Evolutionary conservation across 164 flowering plant genomes (phyloP).

Genomic region (Nelumbo lutea): DNA sequence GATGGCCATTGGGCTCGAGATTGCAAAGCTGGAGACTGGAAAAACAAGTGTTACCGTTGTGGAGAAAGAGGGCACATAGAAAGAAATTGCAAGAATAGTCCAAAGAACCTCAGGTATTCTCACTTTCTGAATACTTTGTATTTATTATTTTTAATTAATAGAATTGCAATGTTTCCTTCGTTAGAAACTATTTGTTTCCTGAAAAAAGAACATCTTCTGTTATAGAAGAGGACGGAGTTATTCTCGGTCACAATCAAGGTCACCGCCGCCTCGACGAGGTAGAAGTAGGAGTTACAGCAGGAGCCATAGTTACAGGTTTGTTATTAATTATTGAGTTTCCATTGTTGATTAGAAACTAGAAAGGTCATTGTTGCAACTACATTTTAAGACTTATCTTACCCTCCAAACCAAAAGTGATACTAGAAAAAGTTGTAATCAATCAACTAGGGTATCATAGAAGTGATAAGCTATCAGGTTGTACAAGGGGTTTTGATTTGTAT

Average conservation of each 20-base stretch:
- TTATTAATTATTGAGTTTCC: not conserved
- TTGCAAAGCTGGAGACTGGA: slow-evolving; percentile 99
- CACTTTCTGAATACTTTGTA: not conserved
- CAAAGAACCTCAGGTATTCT: slow-evolving; percentile 56
- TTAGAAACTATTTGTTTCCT: too few relatives aligned
- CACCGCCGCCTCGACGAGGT: slow-evolving; percentile 51
- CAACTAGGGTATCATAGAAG: too few relatives aligned
- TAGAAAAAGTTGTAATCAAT: too few relatives aligned
- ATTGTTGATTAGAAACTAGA: not conserved
- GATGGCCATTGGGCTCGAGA: slow-evolving; percentile 99
- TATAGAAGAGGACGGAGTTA: slow-evolving; percentile 49
- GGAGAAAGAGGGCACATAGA: slow-evolving; percentile 89
- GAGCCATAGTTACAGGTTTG: slow-evolving; percentile 71
- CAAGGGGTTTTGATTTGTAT: too few relatives aligned
- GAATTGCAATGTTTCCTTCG: too few relatives aligned
- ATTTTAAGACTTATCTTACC: too few relatives aligned
- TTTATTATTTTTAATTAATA: not conserved
- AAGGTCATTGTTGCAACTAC: too few relatives aligned
- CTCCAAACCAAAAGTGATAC: too few relatives aligned
- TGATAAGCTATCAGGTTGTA: too few relatives aligned
- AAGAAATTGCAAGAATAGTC: slow-evolving; percentile 86
- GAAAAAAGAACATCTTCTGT: not conserved
- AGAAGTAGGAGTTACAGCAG: slow-evolving; percentile 63
- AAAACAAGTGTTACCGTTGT: slow-evolving; percentile 93
- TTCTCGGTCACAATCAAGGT: slow-evolving; percentile 60